Conservation (phyloP, 2,329 filamentous ascomycete species). For the Exophiala sp. region DNA sequence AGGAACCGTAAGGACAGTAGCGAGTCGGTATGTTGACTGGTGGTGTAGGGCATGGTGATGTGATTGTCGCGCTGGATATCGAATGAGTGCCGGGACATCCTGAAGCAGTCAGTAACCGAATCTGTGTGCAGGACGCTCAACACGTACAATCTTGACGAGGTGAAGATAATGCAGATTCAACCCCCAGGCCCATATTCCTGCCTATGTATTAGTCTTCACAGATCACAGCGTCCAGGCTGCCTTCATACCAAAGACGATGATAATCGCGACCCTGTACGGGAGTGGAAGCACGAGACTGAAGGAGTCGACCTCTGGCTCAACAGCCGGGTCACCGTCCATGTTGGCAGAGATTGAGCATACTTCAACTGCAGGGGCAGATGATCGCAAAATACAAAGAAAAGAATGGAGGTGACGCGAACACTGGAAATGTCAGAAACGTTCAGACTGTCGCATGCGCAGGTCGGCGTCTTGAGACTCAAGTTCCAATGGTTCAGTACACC, state of each 20-base stretch:
- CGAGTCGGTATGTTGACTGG: slow-evolving; percentile 78
- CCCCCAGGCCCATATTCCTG: slow-evolving; percentile 93
- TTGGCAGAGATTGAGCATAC: slow-evolving; percentile 14
- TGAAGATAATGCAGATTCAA: slow-evolving; percentile 83
- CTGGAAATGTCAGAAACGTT: no score
- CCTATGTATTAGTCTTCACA: slow-evolving; percentile 9
- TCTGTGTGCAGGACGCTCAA: slow-evolving; percentile 1
- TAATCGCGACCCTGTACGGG: slow-evolving; percentile 80
- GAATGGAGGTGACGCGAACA: background rate
- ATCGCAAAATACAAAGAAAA: background rate
- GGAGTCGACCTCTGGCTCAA: slow-evolving; percentile 56
- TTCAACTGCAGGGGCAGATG: slow-evolving; percentile 5
- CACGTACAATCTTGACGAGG: slow-evolving; percentile 63
- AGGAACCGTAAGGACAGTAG: slow-evolving; percentile 66
- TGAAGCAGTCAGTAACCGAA: slow-evolving; percentile 32
- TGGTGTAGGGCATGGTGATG: slow-evolving; percentile 68
- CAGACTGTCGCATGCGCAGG: background rate
- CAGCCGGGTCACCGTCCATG: slow-evolving; percentile 29
- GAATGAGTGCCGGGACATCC: slow-evolving; percentile 79
- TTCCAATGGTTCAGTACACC: no score
- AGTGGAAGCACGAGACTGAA: slow-evolving; percentile 84
- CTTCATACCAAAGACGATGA: slow-evolving; percentile 70
- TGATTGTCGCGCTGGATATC: slow-evolving; percentile 71
- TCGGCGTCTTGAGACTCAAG: background rate
- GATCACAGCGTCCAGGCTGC: background rate